phyloP scores from a whole-genome alignment of 495 filamentous ascomycete genomes.

The Aspergillus nidulans region DNA sequence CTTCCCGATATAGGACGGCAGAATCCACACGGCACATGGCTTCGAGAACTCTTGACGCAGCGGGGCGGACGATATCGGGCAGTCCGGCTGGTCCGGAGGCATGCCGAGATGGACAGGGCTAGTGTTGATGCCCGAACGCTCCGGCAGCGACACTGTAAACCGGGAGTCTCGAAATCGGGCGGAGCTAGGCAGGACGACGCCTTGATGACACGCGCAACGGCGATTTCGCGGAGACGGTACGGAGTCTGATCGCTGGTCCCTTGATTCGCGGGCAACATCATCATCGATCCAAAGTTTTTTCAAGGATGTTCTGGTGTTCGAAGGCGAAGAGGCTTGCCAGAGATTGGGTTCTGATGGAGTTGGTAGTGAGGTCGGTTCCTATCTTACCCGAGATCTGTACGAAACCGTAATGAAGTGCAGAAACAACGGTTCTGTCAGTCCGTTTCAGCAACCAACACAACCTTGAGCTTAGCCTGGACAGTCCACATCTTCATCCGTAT shows the following conservation, averaged over 20 bases:
- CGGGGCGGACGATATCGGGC: conserved; percentile 21
- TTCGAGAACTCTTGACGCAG: background rate
- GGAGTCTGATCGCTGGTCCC: background rate
- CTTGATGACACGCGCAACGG: background rate
- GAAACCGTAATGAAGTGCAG: conserved; percentile 9
- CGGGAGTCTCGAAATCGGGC: background rate
- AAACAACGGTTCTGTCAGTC: conserved; percentile 15
- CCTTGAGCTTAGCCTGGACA: background rate
- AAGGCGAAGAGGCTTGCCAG: background rate
- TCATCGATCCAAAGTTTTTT: background rate
- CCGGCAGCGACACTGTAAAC: background rate
- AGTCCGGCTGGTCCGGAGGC: conserved; percentile 22
- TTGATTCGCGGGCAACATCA: background rate
- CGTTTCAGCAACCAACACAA: conserved; percentile 10
- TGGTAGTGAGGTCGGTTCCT: conserved; percentile 11
- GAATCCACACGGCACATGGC: background rate
- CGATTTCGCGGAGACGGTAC: background rate
- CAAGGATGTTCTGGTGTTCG: background rate
- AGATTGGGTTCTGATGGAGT: background rate
- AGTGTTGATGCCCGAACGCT: background rate
- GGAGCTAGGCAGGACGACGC: background rate
- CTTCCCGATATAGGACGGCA: conserved; percentile 2
- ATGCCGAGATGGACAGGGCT: conserved; percentile 7
- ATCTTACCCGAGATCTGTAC: conserved; percentile 24
- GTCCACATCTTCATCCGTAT: background rate